Conservation (phyloP, 768 basidiomycete genomes). For the Panaeolus papilionaceus region DNA sequence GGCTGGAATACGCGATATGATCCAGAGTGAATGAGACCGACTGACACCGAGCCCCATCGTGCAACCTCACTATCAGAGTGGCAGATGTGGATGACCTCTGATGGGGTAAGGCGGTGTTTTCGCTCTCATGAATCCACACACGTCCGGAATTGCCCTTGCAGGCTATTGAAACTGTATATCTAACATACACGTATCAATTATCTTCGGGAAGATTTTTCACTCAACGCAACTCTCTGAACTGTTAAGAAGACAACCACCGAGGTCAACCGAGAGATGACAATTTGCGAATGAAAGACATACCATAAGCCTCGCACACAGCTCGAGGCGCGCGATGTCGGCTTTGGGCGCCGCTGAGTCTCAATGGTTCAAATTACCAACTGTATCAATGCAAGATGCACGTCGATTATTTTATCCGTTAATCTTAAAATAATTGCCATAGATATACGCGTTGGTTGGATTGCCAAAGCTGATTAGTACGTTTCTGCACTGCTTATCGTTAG, state of each 20-base stretch:
- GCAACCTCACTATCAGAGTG: not conserved
- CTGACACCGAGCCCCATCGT: constrained; percentile 10
- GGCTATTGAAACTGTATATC: not conserved
- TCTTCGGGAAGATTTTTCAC: constrained; percentile 4
- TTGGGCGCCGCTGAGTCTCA: not conserved
- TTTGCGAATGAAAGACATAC: not conserved
- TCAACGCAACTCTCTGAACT: not conserved
- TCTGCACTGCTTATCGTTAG: not conserved
- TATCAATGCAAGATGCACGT: not conserved
- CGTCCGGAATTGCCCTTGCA: not conserved
- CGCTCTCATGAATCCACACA: constrained; percentile 9
- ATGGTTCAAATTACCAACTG: not conserved
- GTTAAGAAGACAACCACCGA: not conserved
- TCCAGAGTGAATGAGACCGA: not conserved
- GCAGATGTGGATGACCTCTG: constrained; percentile 4
- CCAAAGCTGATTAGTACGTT: constrained; percentile 4
- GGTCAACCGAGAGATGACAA: not conserved
- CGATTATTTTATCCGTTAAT: constrained; percentile 12
- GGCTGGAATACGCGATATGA: not conserved
- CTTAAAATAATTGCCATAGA: not conserved
- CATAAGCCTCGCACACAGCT: not conserved
- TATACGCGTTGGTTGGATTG: constrained; percentile 5
- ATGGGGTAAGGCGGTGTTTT: constrained; percentile 5
- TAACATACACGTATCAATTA: not conserved
- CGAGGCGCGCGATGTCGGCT: constrained; percentile 2